These are phyloP conservation scores for Phytophthora sojae DNA, from an alignment of 352 stramenopile species.

Conservation along the genomic window DNA sequence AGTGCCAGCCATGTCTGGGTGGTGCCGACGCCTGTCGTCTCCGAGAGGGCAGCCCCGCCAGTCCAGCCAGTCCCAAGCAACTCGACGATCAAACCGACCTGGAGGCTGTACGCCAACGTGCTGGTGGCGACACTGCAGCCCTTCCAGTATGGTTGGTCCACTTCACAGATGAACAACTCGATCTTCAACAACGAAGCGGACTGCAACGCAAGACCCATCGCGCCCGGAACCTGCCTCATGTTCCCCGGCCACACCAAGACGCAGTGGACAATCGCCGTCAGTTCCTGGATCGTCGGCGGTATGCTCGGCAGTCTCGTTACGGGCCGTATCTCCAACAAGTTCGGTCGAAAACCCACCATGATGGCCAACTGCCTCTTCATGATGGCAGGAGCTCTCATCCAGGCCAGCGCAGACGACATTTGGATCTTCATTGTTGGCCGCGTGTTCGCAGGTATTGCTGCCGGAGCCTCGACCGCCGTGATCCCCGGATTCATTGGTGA, in stretches of 20 bases:
- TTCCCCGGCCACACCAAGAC: constrained; percentile 38
- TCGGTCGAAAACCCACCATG: constrained; percentile 47
- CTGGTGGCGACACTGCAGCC: constrained; percentile 56
- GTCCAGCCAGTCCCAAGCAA: constrained; percentile 12
- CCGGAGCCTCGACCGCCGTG: constrained; percentile 44
- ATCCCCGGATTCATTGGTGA: constrained; percentile 60
- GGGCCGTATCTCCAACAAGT: constrained; percentile 46
- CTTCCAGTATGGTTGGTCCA: constrained; percentile 51
- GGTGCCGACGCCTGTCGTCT: constrained; percentile 17
- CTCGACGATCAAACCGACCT: constrained; percentile 26
- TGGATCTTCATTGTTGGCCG: constrained; percentile 50
- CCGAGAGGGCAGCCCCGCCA: neutral
- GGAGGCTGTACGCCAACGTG: constrained; percentile 60
- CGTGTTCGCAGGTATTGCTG: constrained; percentile 56
- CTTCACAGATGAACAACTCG: constrained; percentile 60
- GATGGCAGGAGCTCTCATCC: constrained; percentile 47
- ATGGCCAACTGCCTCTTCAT: constrained; percentile 54
- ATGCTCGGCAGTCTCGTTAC: constrained; percentile 57
- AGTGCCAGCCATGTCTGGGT: constrained; percentile 30
- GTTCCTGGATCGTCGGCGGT: constrained; percentile 65
- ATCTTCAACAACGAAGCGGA: constrained; percentile 51
- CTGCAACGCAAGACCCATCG: constrained; percentile 54
- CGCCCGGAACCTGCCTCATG: constrained; percentile 38
- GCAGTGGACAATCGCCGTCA: constrained; percentile 68
- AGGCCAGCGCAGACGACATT: constrained; percentile 33